Base-by-base conservation (phyloP, 1,139 yeast genomes). In the Lipomyces yarrowii region DNA sequence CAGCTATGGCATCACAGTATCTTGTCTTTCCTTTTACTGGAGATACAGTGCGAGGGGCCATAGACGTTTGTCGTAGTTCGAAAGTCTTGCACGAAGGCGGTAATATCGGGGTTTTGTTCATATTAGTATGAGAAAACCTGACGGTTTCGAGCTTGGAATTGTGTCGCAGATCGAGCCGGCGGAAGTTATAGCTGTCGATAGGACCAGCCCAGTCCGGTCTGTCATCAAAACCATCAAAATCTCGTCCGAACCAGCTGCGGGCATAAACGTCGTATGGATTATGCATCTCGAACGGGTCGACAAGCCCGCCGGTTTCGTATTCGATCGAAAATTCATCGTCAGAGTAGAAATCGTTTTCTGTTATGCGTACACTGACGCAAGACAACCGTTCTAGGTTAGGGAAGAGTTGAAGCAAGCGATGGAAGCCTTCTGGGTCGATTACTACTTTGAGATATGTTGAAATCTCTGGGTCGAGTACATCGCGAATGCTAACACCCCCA, bases 81-180 rank as follows among this genome's bases (percentile, higher is more conserved):
- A 52, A 52, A 11, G 33, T 52, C 32, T 52, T 23, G 55, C 55
- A 52, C 55, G 55, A 52, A 10, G 33, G 55, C 33, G 55, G 55
- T 7, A 52, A 42, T 42, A 42, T 42, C 18, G 48, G 48, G 10
- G 48, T 42, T 42, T 42, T 42, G 48, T 42, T 42, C 48, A 42
- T 42, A 42, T 42, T 42, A 10, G 48, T 42, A 21, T 42, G 48
- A 18, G 48, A 42, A 21, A 42, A 42, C 18, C 48, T 42, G 3
- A 42, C 48, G 4, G 48, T 42, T 18, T 42, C 48, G 48, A 42
- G 48, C 23, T 42, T 42, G 4, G 48, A 8, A 42, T 42, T 42
- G 48, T 42, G 23, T 4, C 48, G 48, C 8, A 42, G 48, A 42
- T 42, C 48, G 48, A 42, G 21, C 48, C 48, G 7, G 48, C 48